A percentile compares a stretch with the other conserved stretches of the same genome.
Conservation (phyloP, 495 filamentous ascomycete species). For the Neurospora sublineolata region DNA sequence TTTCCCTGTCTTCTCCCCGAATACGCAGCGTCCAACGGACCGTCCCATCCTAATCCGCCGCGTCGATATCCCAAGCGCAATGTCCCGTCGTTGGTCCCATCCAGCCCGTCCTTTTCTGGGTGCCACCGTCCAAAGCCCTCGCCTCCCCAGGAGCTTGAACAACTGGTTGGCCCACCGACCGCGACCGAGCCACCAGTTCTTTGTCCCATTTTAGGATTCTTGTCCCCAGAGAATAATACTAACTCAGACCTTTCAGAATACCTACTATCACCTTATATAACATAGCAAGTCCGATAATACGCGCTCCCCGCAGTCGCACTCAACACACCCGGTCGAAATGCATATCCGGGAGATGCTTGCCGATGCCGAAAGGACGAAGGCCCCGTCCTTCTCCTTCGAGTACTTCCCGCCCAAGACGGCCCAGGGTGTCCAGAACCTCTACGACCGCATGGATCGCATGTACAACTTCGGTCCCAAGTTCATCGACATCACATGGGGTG, state of each 20-base stretch:
- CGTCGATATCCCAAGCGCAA: not conserved
- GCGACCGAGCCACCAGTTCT: not conserved
- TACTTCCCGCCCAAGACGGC: conserved; percentile 99
- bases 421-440: conserved; percentile 96
- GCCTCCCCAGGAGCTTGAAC: not conserved
- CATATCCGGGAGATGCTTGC: conserved; percentile 91
- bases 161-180: not conserved
- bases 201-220: not conserved
- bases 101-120: not conserved
- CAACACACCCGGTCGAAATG: conserved; percentile 28
- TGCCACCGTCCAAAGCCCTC: not conserved
- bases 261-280: not conserved
- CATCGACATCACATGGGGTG: conserved; percentile 98
- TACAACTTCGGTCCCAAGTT: conserved; percentile 85
- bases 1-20: not conserved
- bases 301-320: not conserved
- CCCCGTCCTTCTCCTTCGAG: conserved; percentile 92
- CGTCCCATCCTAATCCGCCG: not conserved
- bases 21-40: not conserved
- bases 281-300: not conserved
- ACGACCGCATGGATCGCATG: conserved; percentile 99
- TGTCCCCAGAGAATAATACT: not conserved
- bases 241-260: not conserved
- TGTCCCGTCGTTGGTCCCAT: not conserved
- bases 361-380: conserved; percentile 61